These are phyloP conservation scores for Fusarium nanum DNA, from an alignment of 2,329 filamentous ascomycete genomes.

Conservation along the genomic window DNA sequence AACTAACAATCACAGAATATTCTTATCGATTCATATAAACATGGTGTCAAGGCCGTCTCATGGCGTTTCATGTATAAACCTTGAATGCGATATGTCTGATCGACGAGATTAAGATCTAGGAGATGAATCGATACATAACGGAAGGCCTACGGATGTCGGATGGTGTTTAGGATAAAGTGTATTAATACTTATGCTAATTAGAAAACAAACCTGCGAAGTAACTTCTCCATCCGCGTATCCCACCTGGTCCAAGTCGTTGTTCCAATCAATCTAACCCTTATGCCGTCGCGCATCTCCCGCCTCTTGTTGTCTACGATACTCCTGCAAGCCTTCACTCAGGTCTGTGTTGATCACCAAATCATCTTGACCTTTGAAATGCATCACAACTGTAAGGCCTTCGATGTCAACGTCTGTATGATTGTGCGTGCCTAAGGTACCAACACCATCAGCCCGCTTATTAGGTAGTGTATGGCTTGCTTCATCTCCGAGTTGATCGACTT, in stretches of 20 bases:
- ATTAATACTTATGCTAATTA: constrained; percentile 3
- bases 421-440: constrained; percentile 36
- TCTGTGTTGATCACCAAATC: constrained; percentile 65
- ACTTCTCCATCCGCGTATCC: background rate
- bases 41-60: background rate
- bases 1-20: background rate
- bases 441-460: constrained; percentile 29
- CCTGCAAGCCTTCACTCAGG: constrained; percentile 51
- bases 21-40: background rate
- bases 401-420: constrained; percentile 56
- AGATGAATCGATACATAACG: background rate
- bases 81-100: background rate
- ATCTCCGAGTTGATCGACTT: constrained; percentile 56
- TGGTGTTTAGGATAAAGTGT: constrained; percentile 4
- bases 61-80: background rate
- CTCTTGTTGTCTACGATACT: constrained; percentile 21
- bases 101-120: background rate
- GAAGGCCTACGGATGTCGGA: background rate
- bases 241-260: constrained; percentile 9
- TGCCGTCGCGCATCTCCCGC: background rate
- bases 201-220: background rate
- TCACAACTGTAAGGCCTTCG: constrained; percentile 62
- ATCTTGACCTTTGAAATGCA: constrained; percentile 62
- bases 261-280: constrained; percentile 5
- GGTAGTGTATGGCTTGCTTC: constrained; percentile 49